These are phyloP conservation scores for Aegilops sharonensis DNA, from an alignment of 176 grass and related monocot species.

Conservation along the genomic window DNA sequence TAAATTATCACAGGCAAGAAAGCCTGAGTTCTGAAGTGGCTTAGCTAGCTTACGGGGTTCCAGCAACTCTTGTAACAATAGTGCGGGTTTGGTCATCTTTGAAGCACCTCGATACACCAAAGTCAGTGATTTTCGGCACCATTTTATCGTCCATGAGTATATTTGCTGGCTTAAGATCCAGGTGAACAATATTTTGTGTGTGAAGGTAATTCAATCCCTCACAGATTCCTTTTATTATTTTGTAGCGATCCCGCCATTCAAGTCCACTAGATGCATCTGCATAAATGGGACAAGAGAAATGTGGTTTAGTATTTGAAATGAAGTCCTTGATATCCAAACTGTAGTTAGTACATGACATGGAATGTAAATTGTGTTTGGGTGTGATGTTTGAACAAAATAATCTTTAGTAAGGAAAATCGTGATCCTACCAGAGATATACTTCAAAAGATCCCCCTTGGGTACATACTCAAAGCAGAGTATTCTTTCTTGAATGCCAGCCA, in stretches of 20 bases:
- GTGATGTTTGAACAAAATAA: background rate
- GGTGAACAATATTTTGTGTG: background rate
- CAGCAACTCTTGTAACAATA: background rate
- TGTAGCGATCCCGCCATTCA: background rate
- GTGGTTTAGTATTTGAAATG: background rate
- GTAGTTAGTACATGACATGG: too few species aligned
- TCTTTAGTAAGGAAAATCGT: background rate
- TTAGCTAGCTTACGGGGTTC: background rate
- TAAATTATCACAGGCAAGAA: background rate
- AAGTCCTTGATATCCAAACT: background rate
- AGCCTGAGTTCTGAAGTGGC: background rate
- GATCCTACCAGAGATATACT: background rate
- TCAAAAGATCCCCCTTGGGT: background rate
- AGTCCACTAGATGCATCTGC: background rate
- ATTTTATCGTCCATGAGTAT: background rate
- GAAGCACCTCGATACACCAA: background rate
- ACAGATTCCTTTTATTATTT: background rate
- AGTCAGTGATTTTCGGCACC: background rate
- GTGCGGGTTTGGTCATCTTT: background rate
- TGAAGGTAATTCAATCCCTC: constrained; percentile 2
- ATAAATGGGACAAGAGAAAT: background rate
- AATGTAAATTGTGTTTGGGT: background rate
- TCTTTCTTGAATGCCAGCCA: background rate
- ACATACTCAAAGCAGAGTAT: background rate
- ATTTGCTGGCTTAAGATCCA: background rate